Conservation (phyloP, 208 protist genomes). For the Leishmania aethiopica region DNA sequence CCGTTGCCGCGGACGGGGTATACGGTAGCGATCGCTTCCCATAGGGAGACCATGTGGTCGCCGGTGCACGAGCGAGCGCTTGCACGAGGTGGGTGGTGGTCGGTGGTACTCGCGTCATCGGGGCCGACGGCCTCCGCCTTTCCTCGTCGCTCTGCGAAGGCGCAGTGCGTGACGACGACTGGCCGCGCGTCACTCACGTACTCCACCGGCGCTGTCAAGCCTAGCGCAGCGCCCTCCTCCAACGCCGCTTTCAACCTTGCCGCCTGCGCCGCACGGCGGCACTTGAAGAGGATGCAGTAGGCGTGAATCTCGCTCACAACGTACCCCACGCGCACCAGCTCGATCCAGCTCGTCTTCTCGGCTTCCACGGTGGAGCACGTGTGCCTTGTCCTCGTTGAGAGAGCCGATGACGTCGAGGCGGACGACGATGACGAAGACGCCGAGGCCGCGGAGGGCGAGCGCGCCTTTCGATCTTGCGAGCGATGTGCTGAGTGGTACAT, state of each 20-base stretch:
- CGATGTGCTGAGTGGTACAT: background rate
- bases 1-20: constrained; percentile 18
- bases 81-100: background rate
- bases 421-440: background rate
- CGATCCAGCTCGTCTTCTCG: constrained; percentile 16
- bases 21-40: constrained; percentile 11
- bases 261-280: constrained; percentile 33
- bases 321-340: constrained; percentile 61
- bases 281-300: constrained; percentile 74
- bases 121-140: background rate
- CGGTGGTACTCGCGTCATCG: background rate
- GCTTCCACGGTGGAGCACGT: background rate
- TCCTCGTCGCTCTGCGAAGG: constrained; percentile 9
- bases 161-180: constrained; percentile 11
- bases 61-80: constrained; percentile 9
- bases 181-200: constrained; percentile 28
- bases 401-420: background rate
- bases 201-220: constrained; percentile 41
- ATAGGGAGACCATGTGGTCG: constrained; percentile 9
- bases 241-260: constrained; percentile 37
- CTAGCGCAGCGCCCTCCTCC: constrained; percentile 36
- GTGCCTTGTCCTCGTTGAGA: background rate
- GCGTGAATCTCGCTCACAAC: constrained; percentile 59
- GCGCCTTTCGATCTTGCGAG: background rate
- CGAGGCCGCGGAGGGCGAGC: background rate